Percentiles rank a stretch among this genome's conserved stretches.
phyloP scores from a whole-genome alignment of 2,329 filamentous ascomycete species.

The Colletotrichum cuscutae region DNA sequence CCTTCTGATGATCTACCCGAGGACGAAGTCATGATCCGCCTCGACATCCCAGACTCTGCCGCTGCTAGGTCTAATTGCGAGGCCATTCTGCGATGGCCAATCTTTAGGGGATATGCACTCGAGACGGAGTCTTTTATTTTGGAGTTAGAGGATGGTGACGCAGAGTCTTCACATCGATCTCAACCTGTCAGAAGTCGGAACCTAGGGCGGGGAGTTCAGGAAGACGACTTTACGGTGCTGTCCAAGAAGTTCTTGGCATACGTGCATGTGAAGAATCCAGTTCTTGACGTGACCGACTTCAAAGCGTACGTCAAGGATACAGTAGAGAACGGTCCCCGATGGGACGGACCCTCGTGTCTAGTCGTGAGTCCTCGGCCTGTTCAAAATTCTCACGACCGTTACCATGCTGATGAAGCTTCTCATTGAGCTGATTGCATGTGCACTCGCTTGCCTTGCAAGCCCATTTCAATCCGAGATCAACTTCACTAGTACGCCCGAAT shows the following conservation, averaged over 20 bases:
- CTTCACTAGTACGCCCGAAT: slow-evolving; percentile 14
- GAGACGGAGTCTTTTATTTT: slow-evolving; percentile 36
- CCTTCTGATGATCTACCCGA: not conserved
- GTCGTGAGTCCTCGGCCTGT: slow-evolving; percentile 39
- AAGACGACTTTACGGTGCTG: slow-evolving; percentile 42
- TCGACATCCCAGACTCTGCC: slow-evolving; percentile 33
- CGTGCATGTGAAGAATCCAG: slow-evolving; percentile 47
- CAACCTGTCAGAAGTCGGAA: not conserved
- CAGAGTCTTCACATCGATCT: slow-evolving; percentile 19
- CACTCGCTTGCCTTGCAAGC: slow-evolving; percentile 42
- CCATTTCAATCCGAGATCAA: slow-evolving; percentile 35
- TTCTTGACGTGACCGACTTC: slow-evolving; percentile 40
- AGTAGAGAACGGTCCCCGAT: slow-evolving; percentile 40
- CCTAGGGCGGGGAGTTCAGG: slow-evolving; percentile 38
- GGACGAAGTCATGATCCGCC: slow-evolving; percentile 14
- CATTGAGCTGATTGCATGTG: slow-evolving; percentile 43
- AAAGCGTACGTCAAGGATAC: slow-evolving; percentile 38
- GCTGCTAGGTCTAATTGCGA: slow-evolving; percentile 37
- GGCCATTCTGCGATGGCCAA: slow-evolving; percentile 43
- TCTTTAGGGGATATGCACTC: slow-evolving; percentile 39
- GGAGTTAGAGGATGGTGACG: slow-evolving; percentile 33
- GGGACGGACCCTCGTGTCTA: slow-evolving; percentile 43
- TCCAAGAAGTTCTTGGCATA: slow-evolving; percentile 43
- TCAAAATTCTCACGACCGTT: too few species aligned
- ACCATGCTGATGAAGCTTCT: not conserved